Conservation (phyloP, 2,329 filamentous ascomycete species). For the Ophiostoma perfectum region DNA sequence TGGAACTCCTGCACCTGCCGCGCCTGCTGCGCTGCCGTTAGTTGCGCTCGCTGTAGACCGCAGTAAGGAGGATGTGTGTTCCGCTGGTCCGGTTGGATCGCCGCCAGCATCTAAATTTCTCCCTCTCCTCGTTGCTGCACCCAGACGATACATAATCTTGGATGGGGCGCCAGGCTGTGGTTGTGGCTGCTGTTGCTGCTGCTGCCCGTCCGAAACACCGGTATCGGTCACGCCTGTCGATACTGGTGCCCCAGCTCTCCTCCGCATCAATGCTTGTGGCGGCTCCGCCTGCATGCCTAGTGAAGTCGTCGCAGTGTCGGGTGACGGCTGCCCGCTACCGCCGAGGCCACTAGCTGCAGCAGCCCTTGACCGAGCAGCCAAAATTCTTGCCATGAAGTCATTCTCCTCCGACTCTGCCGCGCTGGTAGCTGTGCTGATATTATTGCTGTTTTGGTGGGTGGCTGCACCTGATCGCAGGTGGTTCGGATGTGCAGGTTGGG, state of each 20-base stretch:
- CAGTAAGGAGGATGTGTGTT: constrained; percentile 37
- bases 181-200: constrained; percentile 18
- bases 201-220: constrained; percentile 28
- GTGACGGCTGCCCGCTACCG: constrained; percentile 32
- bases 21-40: constrained; percentile 17
- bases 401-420: constrained; percentile 41
- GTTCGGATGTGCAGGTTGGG: neutral
- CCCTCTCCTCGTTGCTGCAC: constrained; percentile 39
- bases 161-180: constrained; percentile 41
- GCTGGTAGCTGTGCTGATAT: neutral
- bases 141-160: constrained; percentile 56
- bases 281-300: constrained; percentile 43
- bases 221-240: constrained; percentile 42
- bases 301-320: constrained; percentile 61
- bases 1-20: neutral
- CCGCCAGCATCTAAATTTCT: constrained; percentile 36
- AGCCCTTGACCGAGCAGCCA: constrained; percentile 46
- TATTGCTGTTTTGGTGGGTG: neutral
- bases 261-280: constrained; percentile 49
- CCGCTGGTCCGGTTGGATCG: constrained; percentile 31
- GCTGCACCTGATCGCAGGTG: neutral
- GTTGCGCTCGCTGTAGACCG: constrained; percentile 30
- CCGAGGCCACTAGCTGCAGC: constrained; percentile 34
- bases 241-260: constrained; percentile 49
- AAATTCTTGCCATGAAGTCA: constrained; percentile 53